These are phyloP conservation scores for Lavandula angustifolia DNA, from an alignment of 257 asterid genomes.

Conservation along the genomic window DNA sequence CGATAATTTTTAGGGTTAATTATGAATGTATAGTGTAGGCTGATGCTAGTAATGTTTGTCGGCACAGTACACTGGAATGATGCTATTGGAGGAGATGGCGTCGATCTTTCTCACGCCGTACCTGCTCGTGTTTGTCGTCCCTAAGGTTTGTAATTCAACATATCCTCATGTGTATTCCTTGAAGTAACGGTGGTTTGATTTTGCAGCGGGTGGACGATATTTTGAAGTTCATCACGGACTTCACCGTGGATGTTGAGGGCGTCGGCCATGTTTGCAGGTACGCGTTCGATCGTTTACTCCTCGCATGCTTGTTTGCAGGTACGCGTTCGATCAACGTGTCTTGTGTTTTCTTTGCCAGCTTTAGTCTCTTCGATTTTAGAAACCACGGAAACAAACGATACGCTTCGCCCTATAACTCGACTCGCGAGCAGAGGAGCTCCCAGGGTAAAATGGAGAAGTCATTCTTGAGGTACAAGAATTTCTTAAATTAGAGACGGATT, in stretches of 20 bases:
- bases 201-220: conserved; percentile 80
- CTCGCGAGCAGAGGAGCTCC: conserved; percentile 68
- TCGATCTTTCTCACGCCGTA: conserved; percentile 94
- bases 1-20: neutral
- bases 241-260: conserved; percentile 87
- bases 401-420: conserved; percentile 68
- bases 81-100: conserved; percentile 97
- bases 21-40: conserved; percentile 12
- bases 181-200: conserved; percentile 26
- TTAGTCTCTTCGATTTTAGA: conserved; percentile 81
- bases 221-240: conserved; percentile 75
- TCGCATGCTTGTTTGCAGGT: conserved; percentile 41
- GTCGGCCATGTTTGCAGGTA: conserved; percentile 95
- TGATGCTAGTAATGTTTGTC: conserved; percentile 20
- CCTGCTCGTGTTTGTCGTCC: conserved; percentile 77
- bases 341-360: conserved; percentile 58
- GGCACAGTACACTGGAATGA: conserved; percentile 89
- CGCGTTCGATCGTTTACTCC: neutral
- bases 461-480: conserved; percentile 78
- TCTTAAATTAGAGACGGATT: too few species aligned
- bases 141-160: conserved; percentile 58
- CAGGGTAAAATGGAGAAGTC: conserved; percentile 99
- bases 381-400: conserved; percentile 79
- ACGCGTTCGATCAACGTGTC: conserved; percentile 3
- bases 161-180: conserved; percentile 5